These are phyloP conservation scores for Lactarius hengduanensis DNA, from an alignment of 768 basidiomycete genomes.

Conservation along the genomic window DNA sequence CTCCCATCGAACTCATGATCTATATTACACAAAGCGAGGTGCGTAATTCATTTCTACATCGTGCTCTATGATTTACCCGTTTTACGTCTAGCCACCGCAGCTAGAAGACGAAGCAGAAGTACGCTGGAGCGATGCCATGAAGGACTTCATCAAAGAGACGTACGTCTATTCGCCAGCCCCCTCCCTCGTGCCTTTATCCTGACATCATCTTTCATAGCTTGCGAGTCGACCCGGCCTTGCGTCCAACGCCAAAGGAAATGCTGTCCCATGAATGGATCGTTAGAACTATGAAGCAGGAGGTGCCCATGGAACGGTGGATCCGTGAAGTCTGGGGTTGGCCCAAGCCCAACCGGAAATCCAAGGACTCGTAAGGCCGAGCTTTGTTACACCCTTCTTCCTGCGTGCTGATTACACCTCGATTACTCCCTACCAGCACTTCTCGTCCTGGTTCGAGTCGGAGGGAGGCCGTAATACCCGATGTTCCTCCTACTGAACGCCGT, in stretches of 20 bases:
- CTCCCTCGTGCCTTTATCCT: slow-evolving; percentile 15
- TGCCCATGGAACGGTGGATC: slow-evolving; percentile 89
- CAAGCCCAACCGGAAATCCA: slow-evolving; percentile 38
- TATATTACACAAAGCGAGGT: slow-evolving; percentile 83
- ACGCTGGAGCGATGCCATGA: slow-evolving; percentile 80
- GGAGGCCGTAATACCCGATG: slow-evolving; percentile 20
- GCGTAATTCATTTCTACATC: slow-evolving; percentile 32
- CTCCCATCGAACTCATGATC: slow-evolving; percentile 92
- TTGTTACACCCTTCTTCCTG: slow-evolving; percentile 16
- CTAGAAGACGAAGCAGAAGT: slow-evolving; percentile 69
- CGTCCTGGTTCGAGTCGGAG: slow-evolving; percentile 37
- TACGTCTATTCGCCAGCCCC: slow-evolving; percentile 41
- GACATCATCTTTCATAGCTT: slow-evolving; percentile 46
- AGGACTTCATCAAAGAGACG: slow-evolving; percentile 87
- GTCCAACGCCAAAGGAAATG: slow-evolving; percentile 84
- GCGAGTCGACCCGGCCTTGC: slow-evolving; percentile 60
- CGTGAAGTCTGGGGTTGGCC: slow-evolving; percentile 82
- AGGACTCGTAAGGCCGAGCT: slow-evolving; percentile 33
- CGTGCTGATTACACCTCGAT: slow-evolving; percentile 18
- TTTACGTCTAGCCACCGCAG: slow-evolving; percentile 62
- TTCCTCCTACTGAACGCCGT: not conserved
- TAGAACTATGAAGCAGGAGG: slow-evolving; percentile 72
- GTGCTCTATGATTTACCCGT: slow-evolving; percentile 28
- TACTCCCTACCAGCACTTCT: slow-evolving; percentile 28
- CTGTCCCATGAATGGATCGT: slow-evolving; percentile 82